Evolutionary conservation across 257 asterid genomes (phyloP).

Genomic region (Cinchona pubescens): DNA sequence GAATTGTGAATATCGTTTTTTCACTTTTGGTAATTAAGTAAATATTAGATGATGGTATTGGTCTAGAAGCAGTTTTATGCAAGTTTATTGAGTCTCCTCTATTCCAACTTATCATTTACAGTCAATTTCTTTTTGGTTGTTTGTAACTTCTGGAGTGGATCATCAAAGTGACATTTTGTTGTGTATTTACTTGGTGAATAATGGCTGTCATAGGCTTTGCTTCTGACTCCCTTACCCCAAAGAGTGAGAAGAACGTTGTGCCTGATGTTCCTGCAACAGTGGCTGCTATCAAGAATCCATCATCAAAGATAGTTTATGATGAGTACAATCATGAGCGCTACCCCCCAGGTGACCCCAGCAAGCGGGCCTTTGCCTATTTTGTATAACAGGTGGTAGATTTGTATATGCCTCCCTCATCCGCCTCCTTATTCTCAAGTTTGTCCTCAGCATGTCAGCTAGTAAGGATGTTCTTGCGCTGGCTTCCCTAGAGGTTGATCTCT

Average conservation of each 20-base stretch:
- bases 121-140: too few relatives aligned
- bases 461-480: conserved; percentile 89
- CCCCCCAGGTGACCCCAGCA: conserved; percentile 77
- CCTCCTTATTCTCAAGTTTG: conserved; percentile 72
- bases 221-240: conserved; percentile 39
- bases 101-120: neutral
- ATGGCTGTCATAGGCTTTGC: conserved; percentile 44
- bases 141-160: neutral
- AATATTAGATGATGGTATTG: neutral
- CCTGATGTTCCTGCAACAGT: conserved; percentile 50
- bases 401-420: conserved; percentile 77
- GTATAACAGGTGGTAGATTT: conserved; percentile 79
- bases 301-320: conserved; percentile 60
- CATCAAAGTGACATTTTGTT: neutral
- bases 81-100: neutral
- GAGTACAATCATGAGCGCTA: conserved; percentile 78
- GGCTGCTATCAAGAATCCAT: conserved; percentile 73
- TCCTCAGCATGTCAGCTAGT: conserved; percentile 85
- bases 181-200: neutral
- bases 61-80: neutral
- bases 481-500: conserved; percentile 72
- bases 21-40: neutral
- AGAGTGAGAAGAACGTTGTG: conserved; percentile 27
- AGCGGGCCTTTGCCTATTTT: conserved; percentile 77
- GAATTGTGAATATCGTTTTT: neutral